Evolutionary conservation across 169 alveolate species (phyloP).

Genomic region (Cryptosporidium tyzzeri): DNA sequence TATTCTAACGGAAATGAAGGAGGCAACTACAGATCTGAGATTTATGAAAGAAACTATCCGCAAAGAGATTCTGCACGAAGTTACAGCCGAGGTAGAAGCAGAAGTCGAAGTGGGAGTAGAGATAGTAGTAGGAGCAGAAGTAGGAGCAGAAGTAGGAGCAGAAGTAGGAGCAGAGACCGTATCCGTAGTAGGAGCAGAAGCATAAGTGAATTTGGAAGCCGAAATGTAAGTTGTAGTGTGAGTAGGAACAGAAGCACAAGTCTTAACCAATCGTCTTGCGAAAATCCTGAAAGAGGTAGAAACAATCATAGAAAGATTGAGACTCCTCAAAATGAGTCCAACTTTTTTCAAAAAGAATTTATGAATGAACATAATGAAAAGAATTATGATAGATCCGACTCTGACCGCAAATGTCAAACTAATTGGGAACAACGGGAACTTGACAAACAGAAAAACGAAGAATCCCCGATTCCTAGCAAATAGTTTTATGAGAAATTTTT

Average conservation of each 20-base stretch:
- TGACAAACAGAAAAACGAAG: neutral
- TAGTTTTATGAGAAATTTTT: neutral
- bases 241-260: neutral
- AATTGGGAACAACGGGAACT: neutral
- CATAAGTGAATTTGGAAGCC: neutral
- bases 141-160: neutral
- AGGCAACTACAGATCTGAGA: neutral
- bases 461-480: neutral
- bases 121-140: neutral
- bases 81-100: constrained; percentile 11
- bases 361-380: neutral
- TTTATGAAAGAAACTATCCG: constrained; percentile 4
- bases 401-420: neutral
- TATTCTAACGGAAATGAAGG: neutral
- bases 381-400: neutral
- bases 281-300: constrained; percentile 4
- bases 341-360: neutral
- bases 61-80: neutral
- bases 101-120: constrained; percentile 1
- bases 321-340: neutral
- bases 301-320: neutral
- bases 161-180: neutral
- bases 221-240: neutral
- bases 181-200: neutral
- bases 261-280: neutral